These are phyloP conservation scores for Ophiostoma himal-ulmi DNA, from an alignment of 2,329 filamentous ascomycete genomes.

Conservation along the genomic window DNA sequence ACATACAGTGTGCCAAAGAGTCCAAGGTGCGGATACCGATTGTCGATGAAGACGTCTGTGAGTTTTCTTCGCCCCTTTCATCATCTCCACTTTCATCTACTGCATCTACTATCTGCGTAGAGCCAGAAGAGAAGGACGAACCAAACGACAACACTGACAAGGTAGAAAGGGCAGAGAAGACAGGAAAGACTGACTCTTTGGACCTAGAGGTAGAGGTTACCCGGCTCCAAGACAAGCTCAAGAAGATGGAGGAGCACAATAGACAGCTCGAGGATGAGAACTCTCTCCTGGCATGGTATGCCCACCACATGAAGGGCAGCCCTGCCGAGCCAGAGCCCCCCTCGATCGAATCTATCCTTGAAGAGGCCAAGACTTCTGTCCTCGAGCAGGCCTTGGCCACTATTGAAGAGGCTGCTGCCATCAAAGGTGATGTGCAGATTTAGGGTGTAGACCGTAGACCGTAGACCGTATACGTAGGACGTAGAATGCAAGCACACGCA, in stretches of 20 bases:
- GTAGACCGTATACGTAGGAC: background rate
- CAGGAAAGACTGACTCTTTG: background rate
- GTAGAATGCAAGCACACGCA: background rate
- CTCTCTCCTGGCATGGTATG: slow-evolving; percentile 18
- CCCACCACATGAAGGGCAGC: background rate
- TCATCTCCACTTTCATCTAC: background rate
- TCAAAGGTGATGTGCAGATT: background rate
- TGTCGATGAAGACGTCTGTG: background rate
- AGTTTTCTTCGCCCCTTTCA: background rate
- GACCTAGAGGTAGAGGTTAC: slow-evolving; percentile 7
- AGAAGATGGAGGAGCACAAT: slow-evolving; percentile 12
- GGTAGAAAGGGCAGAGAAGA: background rate
- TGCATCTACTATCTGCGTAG: background rate
- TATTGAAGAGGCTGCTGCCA: background rate
- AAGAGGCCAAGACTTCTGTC: background rate
- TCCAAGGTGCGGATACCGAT: background rate
- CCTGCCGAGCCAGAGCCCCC: background rate
- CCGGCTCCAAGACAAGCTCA: background rate
- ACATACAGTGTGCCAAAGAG: background rate
- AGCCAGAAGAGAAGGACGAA: background rate
- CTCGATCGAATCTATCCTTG: background rate
- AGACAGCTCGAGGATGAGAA: slow-evolving; percentile 15
- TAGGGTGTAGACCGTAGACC: background rate
- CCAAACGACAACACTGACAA: too few species aligned
- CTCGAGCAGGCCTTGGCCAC: background rate